Conservation (phyloP, 208 protist genomes). For the Spongospora subterranea region DNA sequence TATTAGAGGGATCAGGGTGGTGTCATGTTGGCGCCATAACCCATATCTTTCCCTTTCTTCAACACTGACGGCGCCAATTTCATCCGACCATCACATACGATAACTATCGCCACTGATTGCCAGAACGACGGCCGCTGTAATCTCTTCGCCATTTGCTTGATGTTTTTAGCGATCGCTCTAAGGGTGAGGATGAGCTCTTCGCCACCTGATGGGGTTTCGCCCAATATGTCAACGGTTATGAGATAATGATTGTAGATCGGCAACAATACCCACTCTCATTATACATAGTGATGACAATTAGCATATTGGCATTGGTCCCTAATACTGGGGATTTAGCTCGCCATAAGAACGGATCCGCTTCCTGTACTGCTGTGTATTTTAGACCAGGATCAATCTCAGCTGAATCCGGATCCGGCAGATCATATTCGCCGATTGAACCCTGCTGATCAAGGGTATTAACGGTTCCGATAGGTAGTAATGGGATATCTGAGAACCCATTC, state of each 20-base stretch:
- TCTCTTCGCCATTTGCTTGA: constrained; percentile 10
- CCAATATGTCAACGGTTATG: not conserved
- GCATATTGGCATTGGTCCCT: not conserved
- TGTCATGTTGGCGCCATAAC: not conserved
- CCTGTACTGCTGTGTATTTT: not conserved
- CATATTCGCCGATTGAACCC: no score
- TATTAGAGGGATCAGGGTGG: no score
- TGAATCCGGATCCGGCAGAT: not conserved
- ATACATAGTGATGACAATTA: constrained; percentile 49
- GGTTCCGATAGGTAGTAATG: no score
- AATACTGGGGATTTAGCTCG: not conserved
- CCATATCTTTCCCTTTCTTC: not conserved
- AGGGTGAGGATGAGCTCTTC: not conserved
- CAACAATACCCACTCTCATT: constrained; percentile 16
- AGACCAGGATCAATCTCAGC: not conserved
- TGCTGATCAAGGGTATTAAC: no score
- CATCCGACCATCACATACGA: constrained; percentile 18
- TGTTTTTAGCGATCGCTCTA: constrained; percentile 25
- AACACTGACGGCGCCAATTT: constrained; percentile 8
- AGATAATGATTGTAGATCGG: not conserved
- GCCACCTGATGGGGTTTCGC: not conserved
- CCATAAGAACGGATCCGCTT: constrained; percentile 33
- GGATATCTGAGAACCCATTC: no score
- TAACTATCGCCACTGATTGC: constrained; percentile 11
- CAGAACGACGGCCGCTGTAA: constrained; percentile 1